Evolutionary conservation across 495 filamentous ascomycete genomes (phyloP).

Genomic region (Jackrogersella minutella): DNA sequence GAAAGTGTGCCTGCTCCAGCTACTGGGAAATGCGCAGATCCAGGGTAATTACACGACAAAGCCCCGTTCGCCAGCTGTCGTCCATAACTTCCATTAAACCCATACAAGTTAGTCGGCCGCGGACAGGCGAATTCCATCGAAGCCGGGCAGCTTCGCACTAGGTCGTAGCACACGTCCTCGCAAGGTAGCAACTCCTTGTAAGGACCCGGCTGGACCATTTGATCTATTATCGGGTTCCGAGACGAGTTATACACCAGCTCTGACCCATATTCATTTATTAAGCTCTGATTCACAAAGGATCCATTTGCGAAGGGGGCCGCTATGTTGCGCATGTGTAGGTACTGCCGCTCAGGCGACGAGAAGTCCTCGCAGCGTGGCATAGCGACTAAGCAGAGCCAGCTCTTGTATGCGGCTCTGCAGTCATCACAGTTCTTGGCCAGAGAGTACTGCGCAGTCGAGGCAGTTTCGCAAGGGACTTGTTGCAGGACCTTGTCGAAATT

Average conservation of each 20-base stretch:
- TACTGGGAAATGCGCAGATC: slow-evolving; percentile 48
- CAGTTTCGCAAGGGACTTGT: slow-evolving; percentile 85
- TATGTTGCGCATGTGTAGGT: slow-evolving; percentile 74
- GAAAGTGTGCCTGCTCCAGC: slow-evolving; percentile 30
- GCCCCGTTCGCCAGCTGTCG: slow-evolving; percentile 18
- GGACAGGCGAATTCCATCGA: slow-evolving; percentile 82
- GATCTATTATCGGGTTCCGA: slow-evolving; percentile 77
- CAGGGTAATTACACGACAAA: slow-evolving; percentile 57
- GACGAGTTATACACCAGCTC: slow-evolving; percentile 57
- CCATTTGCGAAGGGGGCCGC: slow-evolving; percentile 74
- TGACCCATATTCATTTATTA: slow-evolving; percentile 33
- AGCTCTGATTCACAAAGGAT: slow-evolving; percentile 51
- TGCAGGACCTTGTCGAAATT: slow-evolving; percentile 83
- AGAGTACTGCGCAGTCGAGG: slow-evolving; percentile 73
- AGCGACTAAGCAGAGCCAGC: slow-evolving; percentile 92
- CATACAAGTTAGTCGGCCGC: slow-evolving; percentile 49
- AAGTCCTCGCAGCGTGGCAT: slow-evolving; percentile 93
- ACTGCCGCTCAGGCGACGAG: slow-evolving; percentile 56
- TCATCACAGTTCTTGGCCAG: slow-evolving; percentile 76
- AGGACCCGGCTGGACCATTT: slow-evolving; percentile 76
- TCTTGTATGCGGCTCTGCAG: slow-evolving; percentile 83
- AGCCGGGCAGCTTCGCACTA: slow-evolving; percentile 87
- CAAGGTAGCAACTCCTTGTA: slow-evolving; percentile 95
- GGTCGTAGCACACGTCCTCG: slow-evolving; percentile 78
- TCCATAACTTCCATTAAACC: slow-evolving; percentile 74